Evolutionary conservation across 345 rosid genomes (phyloP), one percentile per base, ranked within the genome.

Genomic region (Tarenaya hassleriana): DNA sequence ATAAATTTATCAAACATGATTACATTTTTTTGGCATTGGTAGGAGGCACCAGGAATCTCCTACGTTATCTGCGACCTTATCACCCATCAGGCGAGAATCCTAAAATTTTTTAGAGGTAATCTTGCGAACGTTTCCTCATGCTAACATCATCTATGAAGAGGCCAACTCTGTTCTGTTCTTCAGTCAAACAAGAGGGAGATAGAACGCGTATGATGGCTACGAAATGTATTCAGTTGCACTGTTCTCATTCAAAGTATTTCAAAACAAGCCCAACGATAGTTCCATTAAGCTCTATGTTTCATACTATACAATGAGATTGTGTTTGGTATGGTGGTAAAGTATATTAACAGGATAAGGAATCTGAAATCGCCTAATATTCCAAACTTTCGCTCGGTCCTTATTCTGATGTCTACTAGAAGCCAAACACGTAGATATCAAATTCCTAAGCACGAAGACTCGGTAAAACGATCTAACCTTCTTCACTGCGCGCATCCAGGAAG

Each of bases 401-500:
- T 42, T 51, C 16, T 34, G 33, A 56, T 47, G 14, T 51, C 56
- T 14, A 47, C 29, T 7, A 19, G 38, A 34, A 41, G 31, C 16
- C 19, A 44, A 50, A 62, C 24, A 24, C 29, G 29, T 21, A 47
- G 47, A 12, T 51, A 9, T 37, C 37, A 53, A 19, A 54, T 52
- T 55, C 11, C 34, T 57, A 15, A 8, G 57, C 40, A 44, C 47
- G 56, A 47, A 20, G 29, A 44, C 5, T 3, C 46, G 10, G 13
- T 42, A 14, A n/a, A 13, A 49, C 10, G 46, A 41, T 39, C 34
- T 45, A 56, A 92, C 98, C 98, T 77, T 81, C 56, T 60, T 78
- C 95, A 20, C 79, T 75, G 27, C 67, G 75, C 12, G 77, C 98
- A 51, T 88, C 84, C 37, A 82, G 66, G 64, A 91, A 84, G 31